phyloP scores from a whole-genome alignment of 805 yeast species.

The Debaryomyces prosopidis region DNA sequence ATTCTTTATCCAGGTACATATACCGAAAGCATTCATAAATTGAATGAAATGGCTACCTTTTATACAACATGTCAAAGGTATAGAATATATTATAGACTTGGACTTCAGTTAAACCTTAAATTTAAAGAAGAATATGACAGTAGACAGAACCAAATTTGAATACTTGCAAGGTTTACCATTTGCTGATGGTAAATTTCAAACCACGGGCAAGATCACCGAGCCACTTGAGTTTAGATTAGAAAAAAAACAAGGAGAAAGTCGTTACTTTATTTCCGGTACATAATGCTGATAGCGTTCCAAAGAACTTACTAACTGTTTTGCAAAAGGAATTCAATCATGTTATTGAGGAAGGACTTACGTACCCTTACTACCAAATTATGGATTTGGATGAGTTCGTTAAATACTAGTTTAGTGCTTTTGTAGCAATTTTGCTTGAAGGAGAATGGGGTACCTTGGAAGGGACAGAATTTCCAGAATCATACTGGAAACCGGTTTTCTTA shows the following conservation, averaged over 20 bases:
- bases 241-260: no score
- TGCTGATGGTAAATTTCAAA: constrained; percentile 28
- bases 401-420: constrained; percentile 69
- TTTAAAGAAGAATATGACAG: constrained; percentile 6
- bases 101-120: no score
- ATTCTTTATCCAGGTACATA: no score
- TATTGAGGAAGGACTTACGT: constrained; percentile 72
- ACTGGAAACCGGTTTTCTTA: constrained; percentile 50
- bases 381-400: constrained; percentile 50
- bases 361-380: constrained; percentile 55
- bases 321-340: constrained; percentile 59
- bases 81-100: no score
- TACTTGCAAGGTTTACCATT: constrained; percentile 28
- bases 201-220: constrained; percentile 30
- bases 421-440: constrained; percentile 58
- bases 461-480: constrained; percentile 33
- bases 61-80: no score
- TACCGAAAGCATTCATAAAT: no score
- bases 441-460: constrained; percentile 15
- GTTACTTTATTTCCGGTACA: constrained; percentile 68
- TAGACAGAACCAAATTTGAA: constrained; percentile 7
- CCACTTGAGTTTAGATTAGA: constrained; percentile 40
- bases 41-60: no score
- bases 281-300: constrained; percentile 49
- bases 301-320: constrained; percentile 45